Evolutionary conservation across 2,329 filamentous ascomycete genomes (phyloP), one percentile per base, ranked within the genome.

Genomic region (Trichoderma atroviride): DNA sequence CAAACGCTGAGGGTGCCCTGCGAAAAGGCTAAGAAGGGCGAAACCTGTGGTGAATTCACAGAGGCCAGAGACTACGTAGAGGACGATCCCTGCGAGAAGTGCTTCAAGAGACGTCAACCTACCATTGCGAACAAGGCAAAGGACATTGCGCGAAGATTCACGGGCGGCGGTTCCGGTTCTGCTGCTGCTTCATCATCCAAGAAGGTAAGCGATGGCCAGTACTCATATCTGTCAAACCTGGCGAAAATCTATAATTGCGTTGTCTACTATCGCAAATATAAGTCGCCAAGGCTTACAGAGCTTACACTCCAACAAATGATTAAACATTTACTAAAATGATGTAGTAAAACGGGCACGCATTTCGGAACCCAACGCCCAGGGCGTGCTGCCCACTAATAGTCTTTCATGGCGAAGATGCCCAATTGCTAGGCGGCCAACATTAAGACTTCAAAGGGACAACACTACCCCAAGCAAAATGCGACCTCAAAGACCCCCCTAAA

Each of bases 81-180:
- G 19, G 62, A 69, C n/a, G 57, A 55, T 10, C 55, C 62, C 35
- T 69, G 66, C 52, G 52, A 62, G 14, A 62, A 43, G 10, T 69
- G 66, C 9, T 68, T 61, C 19, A 31, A 55, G 13, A 47, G 33
- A 40, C 55, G 57, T 6, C 64, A 67, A 9, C 14, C 16, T 7
- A 24, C 65, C 5, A 22, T 68, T 24, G 61, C 55, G 57, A 31
- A 61, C 47, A 68, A 61, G 33, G 65, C 65, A 53, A 68, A 68
- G 33, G 19, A 68, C 14, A 55, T 55, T 24, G 65, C 65, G 31
- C 60, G 40, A 55, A 68, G 55, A n/a, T 40, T 61, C 14, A 55
- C 47, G 0, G 43, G 43, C 22, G 56, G 56, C 33, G 33, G 33
- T 5, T 13, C 11, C 4, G 33, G 33, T 14, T 35, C 33, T 1